Evolutionary conservation across 805 yeast genomes (phyloP).

Genomic region (Starmera dryadoides): DNA sequence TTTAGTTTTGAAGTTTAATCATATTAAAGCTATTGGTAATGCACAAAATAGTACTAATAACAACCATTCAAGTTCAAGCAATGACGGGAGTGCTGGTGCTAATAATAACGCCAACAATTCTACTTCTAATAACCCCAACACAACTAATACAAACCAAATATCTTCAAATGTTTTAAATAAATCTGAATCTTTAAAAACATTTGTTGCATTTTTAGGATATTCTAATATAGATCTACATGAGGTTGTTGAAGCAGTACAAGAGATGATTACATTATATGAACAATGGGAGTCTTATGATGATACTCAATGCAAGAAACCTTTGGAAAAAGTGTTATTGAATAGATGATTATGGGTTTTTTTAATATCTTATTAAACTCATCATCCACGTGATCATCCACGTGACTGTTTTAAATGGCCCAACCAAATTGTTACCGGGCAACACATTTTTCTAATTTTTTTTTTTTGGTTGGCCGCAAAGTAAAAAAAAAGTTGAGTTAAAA

Average conservation of each 20-base stretch:
- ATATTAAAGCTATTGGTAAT: slow-evolving; percentile 7
- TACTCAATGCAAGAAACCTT: slow-evolving; percentile 16
- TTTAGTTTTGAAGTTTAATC: slow-evolving; percentile 42
- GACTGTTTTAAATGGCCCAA: no score
- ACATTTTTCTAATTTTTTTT: no score
- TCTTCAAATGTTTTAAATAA: not conserved
- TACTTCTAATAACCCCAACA: no score
- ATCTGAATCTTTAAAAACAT: slow-evolving; percentile 40
- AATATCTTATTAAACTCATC: not conserved
- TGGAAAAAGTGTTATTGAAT: slow-evolving; percentile 15
- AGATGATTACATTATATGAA: slow-evolving; percentile 71
- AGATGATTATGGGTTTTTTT: slow-evolving; percentile 4
- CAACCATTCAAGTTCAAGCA: not conserved
- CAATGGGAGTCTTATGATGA: slow-evolving; percentile 87
- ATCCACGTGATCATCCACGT: not conserved
- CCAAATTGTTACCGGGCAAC: no score
- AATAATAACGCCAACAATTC: not conserved
- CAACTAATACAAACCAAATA: no score
- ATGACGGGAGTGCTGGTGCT: not conserved
- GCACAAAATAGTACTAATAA: not conserved
- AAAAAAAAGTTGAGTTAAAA: no score
- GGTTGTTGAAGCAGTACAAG: slow-evolving; percentile 79
- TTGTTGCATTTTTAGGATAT: slow-evolving; percentile 62
- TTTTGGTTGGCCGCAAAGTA: no score
- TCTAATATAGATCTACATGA: slow-evolving; percentile 73